phyloP scores from a whole-genome alignment of 345 rosid species.

The Clarkia xantiana region DNA sequence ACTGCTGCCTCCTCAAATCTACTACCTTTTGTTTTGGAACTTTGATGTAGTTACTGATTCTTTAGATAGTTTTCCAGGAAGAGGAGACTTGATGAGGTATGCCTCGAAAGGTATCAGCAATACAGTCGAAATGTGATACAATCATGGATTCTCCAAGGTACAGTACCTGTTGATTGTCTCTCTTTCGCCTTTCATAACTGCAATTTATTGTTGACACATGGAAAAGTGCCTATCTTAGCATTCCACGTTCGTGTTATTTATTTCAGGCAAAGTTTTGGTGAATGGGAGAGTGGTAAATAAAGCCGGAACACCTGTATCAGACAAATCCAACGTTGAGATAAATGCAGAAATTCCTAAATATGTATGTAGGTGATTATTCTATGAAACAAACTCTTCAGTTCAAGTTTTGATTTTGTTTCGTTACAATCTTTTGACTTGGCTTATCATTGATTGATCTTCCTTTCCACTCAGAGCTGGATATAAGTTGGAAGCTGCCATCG shows the following conservation, averaged over 20 bases:
- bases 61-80: conserved; percentile 26
- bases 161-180: neutral
- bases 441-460: neutral
- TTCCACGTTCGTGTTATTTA: conserved; percentile 4
- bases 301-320: conserved; percentile 80
- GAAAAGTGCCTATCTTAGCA: neutral
- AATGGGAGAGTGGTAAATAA: conserved; percentile 72
- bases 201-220: too few species aligned
- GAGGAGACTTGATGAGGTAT: conserved; percentile 80
- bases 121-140: conserved; percentile 71
- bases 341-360: conserved; percentile 79
- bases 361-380: conserved; percentile 96
- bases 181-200: too few species aligned
- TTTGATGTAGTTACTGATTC: neutral
- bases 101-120: conserved; percentile 82
- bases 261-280: conserved; percentile 73
- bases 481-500: conserved; percentile 91
- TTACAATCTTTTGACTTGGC: neutral
- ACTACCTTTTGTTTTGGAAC: neutral
- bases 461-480: conserved; percentile 55
- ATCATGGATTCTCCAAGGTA: conserved; percentile 93
- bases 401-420: neutral
- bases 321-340: conserved; percentile 52
- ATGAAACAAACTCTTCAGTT: conserved; percentile 1
- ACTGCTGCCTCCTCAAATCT: neutral